Evolutionary conservation across 2,329 filamentous ascomycete species (phyloP).

Genomic region (Ophiostoma himal-ulmi): DNA sequence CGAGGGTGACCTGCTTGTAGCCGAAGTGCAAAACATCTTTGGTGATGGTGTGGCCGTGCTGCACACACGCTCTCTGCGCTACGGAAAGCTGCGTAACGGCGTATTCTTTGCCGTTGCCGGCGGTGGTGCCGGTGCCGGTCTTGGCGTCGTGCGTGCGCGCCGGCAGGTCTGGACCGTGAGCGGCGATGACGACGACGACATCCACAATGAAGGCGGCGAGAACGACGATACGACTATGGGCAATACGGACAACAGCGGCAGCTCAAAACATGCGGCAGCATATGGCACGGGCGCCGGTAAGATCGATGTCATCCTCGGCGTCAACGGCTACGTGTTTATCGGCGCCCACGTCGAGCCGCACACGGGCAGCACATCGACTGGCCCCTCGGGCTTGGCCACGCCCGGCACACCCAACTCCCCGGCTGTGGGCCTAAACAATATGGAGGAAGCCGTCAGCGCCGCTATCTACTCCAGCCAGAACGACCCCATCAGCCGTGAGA

Average conservation of each 20-base stretch:
- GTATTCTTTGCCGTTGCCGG: constrained; percentile 79
- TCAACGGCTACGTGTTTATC: constrained; percentile 92
- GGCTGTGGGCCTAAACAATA: constrained; percentile 60
- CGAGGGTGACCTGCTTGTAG: constrained; percentile 88
- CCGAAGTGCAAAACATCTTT: constrained; percentile 87
- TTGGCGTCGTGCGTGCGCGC: constrained; percentile 75
- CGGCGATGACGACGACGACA: constrained; percentile 41
- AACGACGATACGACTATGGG: constrained; percentile 64
- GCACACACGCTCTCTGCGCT: constrained; percentile 85
- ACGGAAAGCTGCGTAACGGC: constrained; percentile 92
- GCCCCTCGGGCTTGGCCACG: constrained; percentile 44
- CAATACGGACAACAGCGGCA: background rate
- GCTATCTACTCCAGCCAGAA: constrained; percentile 95
- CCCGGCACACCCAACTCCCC: constrained; percentile 39
- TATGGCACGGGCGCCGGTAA: constrained; percentile 46
- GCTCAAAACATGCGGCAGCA: constrained; percentile 13
- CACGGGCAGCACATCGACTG: constrained; percentile 25
- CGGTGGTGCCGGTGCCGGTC: constrained; percentile 75
- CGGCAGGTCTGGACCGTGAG: constrained; percentile 84
- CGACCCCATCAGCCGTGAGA: constrained; percentile 69
- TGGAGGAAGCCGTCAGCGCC: constrained; percentile 80
- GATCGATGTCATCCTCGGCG: constrained; percentile 82
- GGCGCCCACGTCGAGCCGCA: constrained; percentile 40
- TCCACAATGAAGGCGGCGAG: constrained; percentile 58
- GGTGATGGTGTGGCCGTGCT: constrained; percentile 78